Evolutionary conservation across 2,329 filamentous ascomycete genomes (phyloP).

Genomic region (Ophiocordyceps camponoti-leonardi): DNA sequence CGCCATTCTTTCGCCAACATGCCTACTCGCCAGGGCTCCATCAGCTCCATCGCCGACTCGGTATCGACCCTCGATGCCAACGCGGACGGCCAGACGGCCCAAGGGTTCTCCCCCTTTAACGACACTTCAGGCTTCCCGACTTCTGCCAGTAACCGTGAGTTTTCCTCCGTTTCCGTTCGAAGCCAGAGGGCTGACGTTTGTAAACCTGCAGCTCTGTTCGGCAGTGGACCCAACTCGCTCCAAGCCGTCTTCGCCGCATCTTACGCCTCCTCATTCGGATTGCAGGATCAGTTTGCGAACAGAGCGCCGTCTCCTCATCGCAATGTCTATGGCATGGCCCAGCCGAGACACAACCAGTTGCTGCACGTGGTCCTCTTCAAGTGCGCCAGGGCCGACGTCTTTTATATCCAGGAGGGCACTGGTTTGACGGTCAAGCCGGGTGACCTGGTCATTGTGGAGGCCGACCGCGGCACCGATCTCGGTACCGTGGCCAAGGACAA

Average conservation of each 20-base stretch:
- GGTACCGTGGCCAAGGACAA: constrained; percentile 84
- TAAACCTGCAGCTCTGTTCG: constrained; percentile 9
- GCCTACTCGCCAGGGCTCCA: constrained; percentile 45
- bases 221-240: constrained; percentile 9
- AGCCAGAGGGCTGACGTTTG: not conserved
- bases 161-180: constrained; percentile 1
- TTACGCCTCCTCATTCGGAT: constrained; percentile 28
- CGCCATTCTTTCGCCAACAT: constrained; percentile 66
- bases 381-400: constrained; percentile 85
- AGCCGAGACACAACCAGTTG: constrained; percentile 48
- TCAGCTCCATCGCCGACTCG: constrained; percentile 40
- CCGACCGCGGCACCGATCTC: constrained; percentile 87
- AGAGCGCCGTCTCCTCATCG: constrained; percentile 44
- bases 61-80: constrained; percentile 27
- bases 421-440: constrained; percentile 80
- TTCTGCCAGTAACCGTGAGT: constrained; percentile 22
- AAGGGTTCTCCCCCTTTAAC: constrained; percentile 24
- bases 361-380: constrained; percentile 93
- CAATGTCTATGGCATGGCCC: constrained; percentile 41
- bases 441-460: constrained; percentile 92
- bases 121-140: constrained; percentile 20
- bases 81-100: constrained; percentile 22
- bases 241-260: constrained; percentile 16
- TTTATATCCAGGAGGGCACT: constrained; percentile 92
- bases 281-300: constrained; percentile 26